Evolutionary conservation across 805 yeast species (phyloP).

Genomic region (Candida methanosorbosa): DNA sequence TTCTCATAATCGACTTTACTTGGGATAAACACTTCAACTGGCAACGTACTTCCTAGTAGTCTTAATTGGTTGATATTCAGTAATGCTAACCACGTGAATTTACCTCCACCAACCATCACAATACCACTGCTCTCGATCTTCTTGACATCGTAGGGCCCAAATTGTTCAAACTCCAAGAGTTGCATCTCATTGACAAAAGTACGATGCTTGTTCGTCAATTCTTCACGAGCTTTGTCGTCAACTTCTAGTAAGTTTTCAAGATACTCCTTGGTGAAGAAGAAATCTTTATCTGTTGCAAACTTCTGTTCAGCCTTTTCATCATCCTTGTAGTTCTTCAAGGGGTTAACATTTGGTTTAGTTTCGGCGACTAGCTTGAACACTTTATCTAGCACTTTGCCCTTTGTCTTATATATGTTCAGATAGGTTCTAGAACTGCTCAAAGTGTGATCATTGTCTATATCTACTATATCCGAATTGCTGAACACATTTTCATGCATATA

Average conservation of each 20-base stretch:
- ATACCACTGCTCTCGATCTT: slow-evolving; percentile 27
- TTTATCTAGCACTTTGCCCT: slow-evolving; percentile 4
- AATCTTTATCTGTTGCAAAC: slow-evolving; percentile 30
- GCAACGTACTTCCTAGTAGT: slow-evolving; percentile 33
- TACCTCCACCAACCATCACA: slow-evolving; percentile 46
- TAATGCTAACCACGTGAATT: slow-evolving; percentile 41
- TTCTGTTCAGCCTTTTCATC: slow-evolving; percentile 34
- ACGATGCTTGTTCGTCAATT: slow-evolving; percentile 30
- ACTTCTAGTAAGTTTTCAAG: slow-evolving; percentile 34
- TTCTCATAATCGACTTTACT: slow-evolving; percentile 34
- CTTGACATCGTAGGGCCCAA: slow-evolving; percentile 14
- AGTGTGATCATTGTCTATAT: too few species aligned
- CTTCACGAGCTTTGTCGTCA: slow-evolving; percentile 23
- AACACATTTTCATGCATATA: too few species aligned
- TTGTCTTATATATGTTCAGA: too few species aligned
- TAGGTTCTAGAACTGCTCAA: too few species aligned
- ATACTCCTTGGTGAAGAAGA: slow-evolving; percentile 37
- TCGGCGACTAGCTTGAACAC: slow-evolving; percentile 17
- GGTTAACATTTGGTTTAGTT: slow-evolving; percentile 26
- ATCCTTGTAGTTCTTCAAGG: slow-evolving; percentile 33
- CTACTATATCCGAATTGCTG: too few species aligned
- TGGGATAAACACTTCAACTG: slow-evolving; percentile 44
- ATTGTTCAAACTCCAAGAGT: slow-evolving; percentile 27
- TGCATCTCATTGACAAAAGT: slow-evolving; percentile 17
- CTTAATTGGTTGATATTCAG: slow-evolving; percentile 39